Percentiles rank a stretch among this genome's conserved stretches.
phyloP scores from a whole-genome alignment of 306 rosid species.

The Oemleria cerasiformis region DNA sequence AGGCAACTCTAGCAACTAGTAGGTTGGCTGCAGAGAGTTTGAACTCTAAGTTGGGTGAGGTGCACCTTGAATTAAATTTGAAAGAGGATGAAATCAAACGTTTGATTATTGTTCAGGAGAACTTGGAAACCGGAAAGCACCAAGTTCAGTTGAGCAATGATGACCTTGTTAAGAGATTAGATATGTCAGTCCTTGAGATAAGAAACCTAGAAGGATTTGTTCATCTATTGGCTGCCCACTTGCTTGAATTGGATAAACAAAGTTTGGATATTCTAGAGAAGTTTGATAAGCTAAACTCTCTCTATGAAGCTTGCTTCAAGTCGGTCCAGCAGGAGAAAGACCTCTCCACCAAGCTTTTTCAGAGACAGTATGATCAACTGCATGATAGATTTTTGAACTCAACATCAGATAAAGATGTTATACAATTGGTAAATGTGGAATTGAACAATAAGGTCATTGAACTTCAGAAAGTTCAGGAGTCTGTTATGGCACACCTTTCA shows the following conservation, averaged over 20 bases:
- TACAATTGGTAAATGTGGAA: conserved; percentile 45
- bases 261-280: conserved; percentile 55
- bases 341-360: conserved; percentile 50
- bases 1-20: conserved; percentile 51
- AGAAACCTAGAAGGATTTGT: conserved; percentile 54
- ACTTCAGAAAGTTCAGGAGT: conserved; percentile 62
- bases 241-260: conserved; percentile 60
- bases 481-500: conserved; percentile 42
- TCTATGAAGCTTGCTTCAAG: conserved; percentile 58
- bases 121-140: conserved; percentile 54
- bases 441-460: conserved; percentile 48
- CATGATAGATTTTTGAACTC: conserved; percentile 43
- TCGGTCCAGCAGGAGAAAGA: conserved; percentile 64
- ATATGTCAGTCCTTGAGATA: conserved; percentile 52
- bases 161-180: conserved; percentile 51
- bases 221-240: conserved; percentile 44
- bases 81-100: conserved; percentile 61
- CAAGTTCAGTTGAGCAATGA: conserved; percentile 48
- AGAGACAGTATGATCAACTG: conserved; percentile 53
- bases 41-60: conserved; percentile 57
- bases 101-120: conserved; percentile 42
- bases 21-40: conserved; percentile 55
- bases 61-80: conserved; percentile 46
- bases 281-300: conserved; percentile 63
- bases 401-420: conserved; percentile 52